Conservation (phyloP, 331 rosid genomes). For the Dryas integrifolia region DNA sequence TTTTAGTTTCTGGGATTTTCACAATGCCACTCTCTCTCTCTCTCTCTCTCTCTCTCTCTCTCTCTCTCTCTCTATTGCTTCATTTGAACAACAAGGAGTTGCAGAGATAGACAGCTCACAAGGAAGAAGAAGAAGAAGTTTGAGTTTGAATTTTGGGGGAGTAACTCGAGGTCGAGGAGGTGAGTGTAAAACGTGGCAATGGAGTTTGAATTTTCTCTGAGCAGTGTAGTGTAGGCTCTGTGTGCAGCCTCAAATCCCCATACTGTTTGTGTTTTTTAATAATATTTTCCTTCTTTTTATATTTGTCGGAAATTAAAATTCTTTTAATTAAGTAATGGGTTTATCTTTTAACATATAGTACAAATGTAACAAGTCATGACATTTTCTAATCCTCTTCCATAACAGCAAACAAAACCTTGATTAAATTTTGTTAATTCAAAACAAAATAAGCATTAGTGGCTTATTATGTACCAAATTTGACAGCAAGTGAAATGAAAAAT, state of each 20-base stretch:
- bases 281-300: background rate
- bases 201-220: slow-evolving; percentile 40
- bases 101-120: slow-evolving; percentile 20
- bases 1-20: background rate
- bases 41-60: background rate
- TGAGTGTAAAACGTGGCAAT: slow-evolving; percentile 11
- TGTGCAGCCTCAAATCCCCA: background rate
- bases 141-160: slow-evolving; percentile 28
- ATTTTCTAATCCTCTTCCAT: background rate
- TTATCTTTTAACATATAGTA: background rate
- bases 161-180: slow-evolving; percentile 54
- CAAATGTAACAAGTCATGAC: background rate
- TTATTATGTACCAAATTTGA: too few relatives aligned
- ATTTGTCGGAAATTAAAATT: background rate
- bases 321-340: too few relatives aligned
- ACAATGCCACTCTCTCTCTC: background rate
- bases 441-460: background rate
- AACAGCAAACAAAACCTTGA: background rate
- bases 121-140: slow-evolving; percentile 19
- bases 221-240: background rate
- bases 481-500: too few relatives aligned
- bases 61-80: background rate
- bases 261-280: slow-evolving; percentile 1
- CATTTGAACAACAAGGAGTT: slow-evolving; percentile 34
- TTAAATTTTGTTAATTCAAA: background rate